Evolutionary conservation across 169 alveolate species (phyloP), one percentile per base, ranked within the genome.

Genomic region (Eimeria necatrix): DNA sequence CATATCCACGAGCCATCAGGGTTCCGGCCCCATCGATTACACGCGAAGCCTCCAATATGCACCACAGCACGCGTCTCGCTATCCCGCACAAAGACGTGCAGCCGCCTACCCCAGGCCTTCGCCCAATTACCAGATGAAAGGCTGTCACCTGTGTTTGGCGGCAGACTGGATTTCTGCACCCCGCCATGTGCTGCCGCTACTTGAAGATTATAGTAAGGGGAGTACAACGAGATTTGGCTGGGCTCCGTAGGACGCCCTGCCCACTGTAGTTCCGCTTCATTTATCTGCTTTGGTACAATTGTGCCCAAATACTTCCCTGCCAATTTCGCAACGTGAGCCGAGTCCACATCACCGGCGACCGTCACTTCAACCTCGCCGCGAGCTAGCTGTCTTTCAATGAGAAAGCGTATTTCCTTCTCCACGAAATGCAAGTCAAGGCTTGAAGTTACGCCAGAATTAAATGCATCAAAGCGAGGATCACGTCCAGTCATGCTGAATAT

Each of bases 11-110:
- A 70, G n/a, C 98, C 98, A 74, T 97, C 97, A n/a, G 97, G 94
- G 78, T 96, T 83, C 85, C 96, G 93, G 26, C 98, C 98, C 93
- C 97, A 96, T 18, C 96, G 89, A 80, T 97, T 97, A 56, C 98
- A 97, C 26, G 98, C 97, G 87, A 95, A 95, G 71, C 98, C 98
- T 60, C 96, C 97, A 76, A 97, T 94, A 41, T 96, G 96, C 60
- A 97, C 97, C 80, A 97, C 94, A 18, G 98, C 98, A 20, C 97
- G 97, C 74, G 97, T 97, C 94, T 97, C 97, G 86, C 96, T 97
- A 71, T 97, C 98, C 7, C 89, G 53, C 53, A 95, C 88, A 73
- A 91, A 84, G 68, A 89, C 94, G 53, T 91, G 90, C 32, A 95
- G 87, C 86, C 81, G 84, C 74, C 88, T 56, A 8, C 91, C 91